A percentile compares a stretch with the other conserved stretches of the same genome.
These are phyloP conservation scores for Limnomonas spitsbergensis DNA, from an alignment of 139 green algal genomes.

Conservation along the genomic window DNA sequence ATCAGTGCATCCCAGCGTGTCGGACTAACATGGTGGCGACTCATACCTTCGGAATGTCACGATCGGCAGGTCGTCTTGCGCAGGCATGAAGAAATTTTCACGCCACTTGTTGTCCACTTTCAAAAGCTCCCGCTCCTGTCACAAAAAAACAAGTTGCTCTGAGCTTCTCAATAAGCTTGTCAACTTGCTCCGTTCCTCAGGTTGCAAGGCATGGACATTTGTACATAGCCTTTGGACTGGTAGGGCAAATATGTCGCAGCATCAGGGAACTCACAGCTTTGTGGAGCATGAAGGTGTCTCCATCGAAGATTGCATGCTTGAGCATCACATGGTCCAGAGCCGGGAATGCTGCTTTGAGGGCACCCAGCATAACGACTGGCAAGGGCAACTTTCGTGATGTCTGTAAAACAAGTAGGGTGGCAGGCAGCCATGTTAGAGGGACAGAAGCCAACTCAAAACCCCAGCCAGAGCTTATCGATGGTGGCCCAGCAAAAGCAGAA, in stretches of 20 bases:
- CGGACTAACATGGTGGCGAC: neutral
- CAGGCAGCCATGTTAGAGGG: too few relatives aligned
- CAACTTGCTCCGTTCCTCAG: too few relatives aligned
- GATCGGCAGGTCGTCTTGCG: neutral
- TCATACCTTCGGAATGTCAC: slow-evolving; percentile 5
- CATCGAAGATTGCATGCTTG: slow-evolving; percentile 7
- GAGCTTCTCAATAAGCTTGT: too few relatives aligned
- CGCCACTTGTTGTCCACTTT: neutral
- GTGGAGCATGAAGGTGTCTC: slow-evolving; percentile 8
- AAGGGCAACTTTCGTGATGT: neutral
- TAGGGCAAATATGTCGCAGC: too few relatives aligned
- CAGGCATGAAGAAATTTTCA: slow-evolving; percentile 10
- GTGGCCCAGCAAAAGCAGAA: too few relatives aligned
- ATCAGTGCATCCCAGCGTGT: neutral
- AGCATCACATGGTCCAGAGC: neutral
- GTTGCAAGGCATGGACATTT: too few relatives aligned
- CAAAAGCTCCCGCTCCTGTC: slow-evolving; percentile 14
- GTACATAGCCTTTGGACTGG: too few relatives aligned
- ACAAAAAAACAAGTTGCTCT: neutral
- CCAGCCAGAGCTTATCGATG: too few relatives aligned
- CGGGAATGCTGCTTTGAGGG: neutral
- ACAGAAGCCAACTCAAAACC: too few relatives aligned
- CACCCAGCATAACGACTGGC: too few relatives aligned
- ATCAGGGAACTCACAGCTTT: neutral
- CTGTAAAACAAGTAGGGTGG: too few relatives aligned